Evolutionary conservation across 2,329 filamentous ascomycete species (phyloP).

Genomic region (Zymoseptoria tritici): DNA sequence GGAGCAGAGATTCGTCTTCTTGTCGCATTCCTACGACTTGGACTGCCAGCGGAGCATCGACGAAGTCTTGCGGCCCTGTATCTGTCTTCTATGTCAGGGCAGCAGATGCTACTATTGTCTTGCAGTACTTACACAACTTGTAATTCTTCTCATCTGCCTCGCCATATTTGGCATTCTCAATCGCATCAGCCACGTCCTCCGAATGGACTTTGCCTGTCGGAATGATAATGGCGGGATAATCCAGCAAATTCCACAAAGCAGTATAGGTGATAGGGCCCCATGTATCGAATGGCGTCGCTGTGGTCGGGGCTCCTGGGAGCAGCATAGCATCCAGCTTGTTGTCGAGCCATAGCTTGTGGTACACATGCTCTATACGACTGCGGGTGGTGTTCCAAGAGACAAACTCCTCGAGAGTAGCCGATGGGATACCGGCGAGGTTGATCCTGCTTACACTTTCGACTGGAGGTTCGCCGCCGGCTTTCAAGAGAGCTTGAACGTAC

Average conservation of each 20-base stretch:
- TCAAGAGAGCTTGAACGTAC: slow-evolving; percentile 10
- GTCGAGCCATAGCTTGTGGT: slow-evolving; percentile 36
- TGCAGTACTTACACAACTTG: slow-evolving; percentile 15
- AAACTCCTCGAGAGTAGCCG: slow-evolving; percentile 11
- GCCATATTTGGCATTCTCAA: slow-evolving; percentile 7
- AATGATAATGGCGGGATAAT: slow-evolving; percentile 8
- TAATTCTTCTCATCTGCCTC: slow-evolving; percentile 15
- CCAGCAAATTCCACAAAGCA: slow-evolving; percentile 39
- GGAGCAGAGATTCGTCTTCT: slow-evolving; percentile 25
- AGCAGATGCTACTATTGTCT: not conserved
- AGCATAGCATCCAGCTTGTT: slow-evolving; percentile 45
- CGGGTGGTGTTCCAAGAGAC: slow-evolving; percentile 13
- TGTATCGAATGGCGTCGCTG: slow-evolving; percentile 46
- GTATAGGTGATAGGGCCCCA: slow-evolving; percentile 44
- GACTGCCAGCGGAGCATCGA: slow-evolving; percentile 22
- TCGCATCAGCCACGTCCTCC: slow-evolving; percentile 6
- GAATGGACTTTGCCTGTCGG: slow-evolving; percentile 10
- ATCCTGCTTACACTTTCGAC: slow-evolving; percentile 15
- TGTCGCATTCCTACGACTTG: slow-evolving; percentile 30
- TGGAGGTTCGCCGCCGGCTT: slow-evolving; percentile 13
- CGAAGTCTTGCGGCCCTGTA: slow-evolving; percentile 25
- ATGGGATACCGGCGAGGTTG: slow-evolving; percentile 17
- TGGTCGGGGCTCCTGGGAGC: slow-evolving; percentile 43
- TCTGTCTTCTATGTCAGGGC: slow-evolving; percentile 15
- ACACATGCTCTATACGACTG: slow-evolving; percentile 21